Evolutionary conservation across 805 yeast genomes (phyloP).

Genomic region (Zygosaccharomyces bailii): DNA sequence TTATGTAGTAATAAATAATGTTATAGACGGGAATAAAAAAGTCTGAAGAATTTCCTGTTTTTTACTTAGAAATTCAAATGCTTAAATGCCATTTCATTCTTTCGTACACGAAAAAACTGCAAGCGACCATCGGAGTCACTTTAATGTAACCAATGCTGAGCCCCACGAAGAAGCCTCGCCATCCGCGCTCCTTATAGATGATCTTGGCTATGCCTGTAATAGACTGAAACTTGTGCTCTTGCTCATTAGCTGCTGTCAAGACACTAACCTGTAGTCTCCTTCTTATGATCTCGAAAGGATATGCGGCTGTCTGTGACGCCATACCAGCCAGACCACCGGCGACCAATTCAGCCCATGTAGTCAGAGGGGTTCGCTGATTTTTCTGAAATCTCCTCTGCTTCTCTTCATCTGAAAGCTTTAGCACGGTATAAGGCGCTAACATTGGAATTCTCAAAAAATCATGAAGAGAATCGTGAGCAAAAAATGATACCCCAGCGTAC

Average conservation of each 20-base stretch:
- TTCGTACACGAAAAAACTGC: slow-evolving; percentile 93
- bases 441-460: slow-evolving; percentile 70
- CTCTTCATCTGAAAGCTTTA: slow-evolving; percentile 24
- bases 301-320: slow-evolving; percentile 92
- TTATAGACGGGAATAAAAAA: slow-evolving; percentile 1
- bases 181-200: slow-evolving; percentile 71
- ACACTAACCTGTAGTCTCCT: slow-evolving; percentile 96
- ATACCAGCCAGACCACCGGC: slow-evolving; percentile 98
- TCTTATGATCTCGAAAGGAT: slow-evolving; percentile 92
- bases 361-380: slow-evolving; percentile 57
- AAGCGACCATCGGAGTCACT: slow-evolving; percentile 95
- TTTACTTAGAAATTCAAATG: slow-evolving; percentile 39
- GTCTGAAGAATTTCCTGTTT: not conserved
- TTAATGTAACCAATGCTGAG: slow-evolving; percentile 92
- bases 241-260: slow-evolving; percentile 57
- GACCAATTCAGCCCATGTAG: slow-evolving; percentile 84
- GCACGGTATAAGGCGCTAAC: slow-evolving; percentile 52
- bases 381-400: slow-evolving; percentile 17
- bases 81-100: slow-evolving; percentile 69
- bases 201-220: slow-evolving; percentile 41
- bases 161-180: slow-evolving; percentile 90
- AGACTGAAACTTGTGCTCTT: slow-evolving; percentile 32
- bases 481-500: slow-evolving; percentile 95
- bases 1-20: not conserved
- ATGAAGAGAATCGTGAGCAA: slow-evolving; percentile 88